phyloP scores from a whole-genome alignment of 768 basidiomycete genomes.

The Trametopsis cervina region DNA sequence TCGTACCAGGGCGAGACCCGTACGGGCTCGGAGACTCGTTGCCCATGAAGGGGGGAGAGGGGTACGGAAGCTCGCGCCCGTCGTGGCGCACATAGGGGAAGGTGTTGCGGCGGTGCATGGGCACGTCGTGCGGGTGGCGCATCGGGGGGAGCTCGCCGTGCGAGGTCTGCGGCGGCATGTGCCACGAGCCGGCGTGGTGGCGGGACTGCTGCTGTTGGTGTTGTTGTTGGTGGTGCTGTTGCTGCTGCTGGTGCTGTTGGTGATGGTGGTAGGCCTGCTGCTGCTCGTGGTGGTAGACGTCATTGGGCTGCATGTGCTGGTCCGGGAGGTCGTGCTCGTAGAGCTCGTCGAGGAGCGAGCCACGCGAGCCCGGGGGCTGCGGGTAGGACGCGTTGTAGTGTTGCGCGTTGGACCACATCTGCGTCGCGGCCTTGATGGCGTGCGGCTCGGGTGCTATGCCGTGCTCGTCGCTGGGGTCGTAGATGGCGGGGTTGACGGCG shows the following conservation, averaged over 20 bases:
- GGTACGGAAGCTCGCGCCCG: constrained; percentile 36
- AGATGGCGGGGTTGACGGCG: constrained; percentile 44
- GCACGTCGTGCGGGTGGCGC: constrained; percentile 36
- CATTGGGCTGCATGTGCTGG: constrained; percentile 27
- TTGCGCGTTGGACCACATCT: constrained; percentile 19
- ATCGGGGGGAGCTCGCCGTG: constrained; percentile 22
- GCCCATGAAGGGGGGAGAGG: constrained; percentile 36
- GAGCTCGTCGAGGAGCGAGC: constrained; percentile 63
- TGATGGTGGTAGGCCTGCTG: constrained; percentile 19
- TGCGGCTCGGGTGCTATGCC: constrained; percentile 34
- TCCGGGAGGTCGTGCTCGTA: constrained; percentile 53
- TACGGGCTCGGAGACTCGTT: constrained; percentile 17
- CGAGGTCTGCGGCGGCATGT: constrained; percentile 24
- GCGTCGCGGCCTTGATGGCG: constrained; percentile 19
- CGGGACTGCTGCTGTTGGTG: constrained; percentile 1
- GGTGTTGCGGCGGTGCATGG: constrained; percentile 55
- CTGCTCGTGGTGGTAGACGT: constrained; percentile 18
- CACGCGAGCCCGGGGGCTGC: constrained; percentile 32
- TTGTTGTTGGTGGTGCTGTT: constrained; percentile 14
- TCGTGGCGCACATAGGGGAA: constrained; percentile 77
- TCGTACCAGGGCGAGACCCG: constrained; percentile 27
- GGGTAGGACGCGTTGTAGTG: constrained; percentile 29
- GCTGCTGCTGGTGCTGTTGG: constrained; percentile 15
- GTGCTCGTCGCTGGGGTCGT: constrained; percentile 38
- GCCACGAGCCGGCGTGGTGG: constrained; percentile 19